phyloP scores from a whole-genome alignment of 345 rosid genomes.

The Physaria fendleri region DNA sequence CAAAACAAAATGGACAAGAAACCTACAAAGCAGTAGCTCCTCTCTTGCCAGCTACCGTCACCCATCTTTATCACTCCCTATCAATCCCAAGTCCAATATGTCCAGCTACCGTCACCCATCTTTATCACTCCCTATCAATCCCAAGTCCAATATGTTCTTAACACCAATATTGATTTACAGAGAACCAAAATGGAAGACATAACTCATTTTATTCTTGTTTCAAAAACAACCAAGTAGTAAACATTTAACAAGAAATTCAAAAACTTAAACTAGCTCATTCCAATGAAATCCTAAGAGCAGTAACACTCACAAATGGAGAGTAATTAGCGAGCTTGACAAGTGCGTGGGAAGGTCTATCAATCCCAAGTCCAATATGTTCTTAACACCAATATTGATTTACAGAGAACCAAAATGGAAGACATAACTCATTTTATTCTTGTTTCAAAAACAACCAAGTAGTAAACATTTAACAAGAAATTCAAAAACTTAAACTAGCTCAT shows the following conservation, averaged over 20 bases:
- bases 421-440: slow-evolving; percentile 6
- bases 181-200: neutral
- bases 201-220: slow-evolving; percentile 8
- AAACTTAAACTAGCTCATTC: slow-evolving; percentile 7
- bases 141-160: slow-evolving; percentile 49
- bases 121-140: slow-evolving; percentile 68
- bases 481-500: slow-evolving; percentile 5
- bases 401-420: neutral
- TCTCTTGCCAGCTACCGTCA: slow-evolving; percentile 77
- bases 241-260: neutral
- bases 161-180: slow-evolving; percentile 25
- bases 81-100: slow-evolving; percentile 43
- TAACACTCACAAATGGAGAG: slow-evolving; percentile 79
- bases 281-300: slow-evolving; percentile 41
- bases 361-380: slow-evolving; percentile 50
- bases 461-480: neutral
- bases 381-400: slow-evolving; percentile 30
- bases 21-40: slow-evolving; percentile 75
- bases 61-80: slow-evolving; percentile 91
- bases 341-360: slow-evolving; percentile 75
- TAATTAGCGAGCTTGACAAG: slow-evolving; percentile 98
- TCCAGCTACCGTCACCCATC: slow-evolving; percentile 84
- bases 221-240: neutral
- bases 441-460: neutral
- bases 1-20: slow-evolving; percentile 34